These are phyloP conservation scores for Diospyros lotus DNA, from an alignment of 148 eudicot species.

Conservation along the genomic window DNA sequence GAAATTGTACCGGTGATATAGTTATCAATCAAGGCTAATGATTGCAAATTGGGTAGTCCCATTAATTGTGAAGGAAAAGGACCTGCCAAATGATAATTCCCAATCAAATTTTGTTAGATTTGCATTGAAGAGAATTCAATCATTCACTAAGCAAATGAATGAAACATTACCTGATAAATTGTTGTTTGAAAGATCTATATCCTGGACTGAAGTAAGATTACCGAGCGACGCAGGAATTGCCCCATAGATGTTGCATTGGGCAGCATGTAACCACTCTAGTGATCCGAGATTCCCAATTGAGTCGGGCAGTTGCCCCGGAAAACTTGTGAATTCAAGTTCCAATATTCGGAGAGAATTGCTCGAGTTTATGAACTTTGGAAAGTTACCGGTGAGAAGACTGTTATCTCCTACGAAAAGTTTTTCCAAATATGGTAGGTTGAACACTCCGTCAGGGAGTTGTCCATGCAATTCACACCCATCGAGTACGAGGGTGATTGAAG, in stretches of 20 bases:
- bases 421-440: not conserved
- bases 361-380: constrained; percentile 3
- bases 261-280: constrained; percentile 3
- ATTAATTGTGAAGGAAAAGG: no score
- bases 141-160: no score
- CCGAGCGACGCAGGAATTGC: not conserved
- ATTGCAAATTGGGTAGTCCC: not conserved
- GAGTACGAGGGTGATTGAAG: not conserved
- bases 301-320: constrained; percentile 10
- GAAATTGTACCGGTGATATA: not conserved
- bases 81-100: no score
- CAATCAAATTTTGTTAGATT: no score
- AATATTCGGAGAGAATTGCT: constrained; percentile 14
- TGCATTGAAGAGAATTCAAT: no score
- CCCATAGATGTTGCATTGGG: not conserved
- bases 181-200: not conserved
- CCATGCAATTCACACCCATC: not conserved
- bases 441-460: not conserved
- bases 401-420: not conserved
- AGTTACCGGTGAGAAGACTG: not conserved
- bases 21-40: not conserved
- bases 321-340: not conserved
- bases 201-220: not conserved
- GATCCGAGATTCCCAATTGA: constrained; percentile 13
- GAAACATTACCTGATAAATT: not conserved